phyloP scores from a whole-genome alignment of 2,329 filamentous ascomycete species.

The Epichloe hybrida region DNA sequence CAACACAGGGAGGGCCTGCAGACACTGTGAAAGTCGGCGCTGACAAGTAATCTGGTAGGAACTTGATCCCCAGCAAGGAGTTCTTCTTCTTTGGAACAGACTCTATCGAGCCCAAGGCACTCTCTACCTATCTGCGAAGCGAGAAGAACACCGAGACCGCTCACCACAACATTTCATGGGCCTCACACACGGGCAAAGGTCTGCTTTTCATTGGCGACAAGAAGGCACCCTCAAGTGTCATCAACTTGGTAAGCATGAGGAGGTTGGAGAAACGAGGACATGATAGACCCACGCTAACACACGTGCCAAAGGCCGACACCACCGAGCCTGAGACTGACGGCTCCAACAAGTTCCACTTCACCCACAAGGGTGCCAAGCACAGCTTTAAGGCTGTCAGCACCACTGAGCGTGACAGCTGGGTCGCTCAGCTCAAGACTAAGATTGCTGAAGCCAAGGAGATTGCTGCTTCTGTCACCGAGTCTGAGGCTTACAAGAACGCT shows the following conservation, averaged over 20 bases:
- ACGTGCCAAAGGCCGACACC: constrained; percentile 36
- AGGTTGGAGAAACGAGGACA: too few relatives aligned
- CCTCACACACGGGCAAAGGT: constrained; percentile 86
- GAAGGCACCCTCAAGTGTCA: constrained; percentile 63
- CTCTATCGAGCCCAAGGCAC: constrained; percentile 57
- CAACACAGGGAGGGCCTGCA: accelerated
- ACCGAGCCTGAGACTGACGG: constrained; percentile 65
- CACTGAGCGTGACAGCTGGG: constrained; percentile 85
- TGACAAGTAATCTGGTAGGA: constrained; percentile 36
- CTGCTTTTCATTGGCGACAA: constrained; percentile 88
- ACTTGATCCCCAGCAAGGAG: constrained; percentile 82
- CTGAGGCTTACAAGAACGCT: constrained; percentile 79
- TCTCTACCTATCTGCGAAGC: constrained; percentile 66
- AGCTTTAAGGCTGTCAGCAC: constrained; percentile 68
- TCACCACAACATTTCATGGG: constrained; percentile 76
- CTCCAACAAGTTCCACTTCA: constrained; percentile 72
- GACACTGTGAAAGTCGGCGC: background rate
- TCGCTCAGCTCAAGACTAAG: constrained; percentile 69
- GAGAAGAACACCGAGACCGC: constrained; percentile 70
- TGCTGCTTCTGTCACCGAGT: constrained; percentile 57
- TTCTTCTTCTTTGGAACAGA: constrained; percentile 80
- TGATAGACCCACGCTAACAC: background rate
- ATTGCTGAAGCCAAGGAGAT: constrained; percentile 74
- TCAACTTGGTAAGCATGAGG: constrained; percentile 58
- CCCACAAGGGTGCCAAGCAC: constrained; percentile 79